Base-by-base conservation (phyloP, 805 yeast species). In the Nakazawaea populi region DNA sequence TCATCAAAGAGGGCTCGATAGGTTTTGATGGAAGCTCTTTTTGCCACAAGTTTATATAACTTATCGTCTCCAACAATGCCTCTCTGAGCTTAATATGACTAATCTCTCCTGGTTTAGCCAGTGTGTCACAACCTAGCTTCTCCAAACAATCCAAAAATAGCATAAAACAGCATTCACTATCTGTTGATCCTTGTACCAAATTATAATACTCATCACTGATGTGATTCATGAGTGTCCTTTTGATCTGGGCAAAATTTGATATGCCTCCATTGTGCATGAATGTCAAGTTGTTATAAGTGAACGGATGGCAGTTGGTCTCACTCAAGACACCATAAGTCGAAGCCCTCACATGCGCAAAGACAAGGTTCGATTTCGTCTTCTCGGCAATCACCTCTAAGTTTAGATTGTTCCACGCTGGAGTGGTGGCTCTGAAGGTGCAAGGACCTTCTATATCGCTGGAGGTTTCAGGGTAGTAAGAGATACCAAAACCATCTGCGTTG, bases 231-330 rank as follows among this genome's bases (percentile, higher is more conserved):
- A 94, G 72, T 52, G 68, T 76, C 53, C 94, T 77, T 68, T 94
- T 94, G 58, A 94, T 87, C 56, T 70, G 69, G 49, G 73, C 65
- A 65, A 92, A 94, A 53, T 81, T 80, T 9, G 91, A 75, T 28
- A 94, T 80, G 0, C 89, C 94, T 32, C 99, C 99, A 68, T 94
- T 94, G 68, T 94, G 99, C 99, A 94, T 94, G 65, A 94, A 94
- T 86, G 92, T 87, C 45, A 92, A 71, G 47, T 82, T 82, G 55
- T 91, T 92, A 64, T 81, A 90, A 3, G 87, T 82, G 68, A 94
- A 94, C 0, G 99, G 99, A 65, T 94, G 99, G 68, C 99, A 94
- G 67, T 94, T 94, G 0, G 97, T 92, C 64, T 94, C 99, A 9
- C 96, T 79, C 30, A 94, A 69, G 1, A 88, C 95, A 44, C 99